These are phyloP conservation scores for Talaromyces rugulosus DNA, from an alignment of 2,329 filamentous ascomycete species.

Conservation along the genomic window DNA sequence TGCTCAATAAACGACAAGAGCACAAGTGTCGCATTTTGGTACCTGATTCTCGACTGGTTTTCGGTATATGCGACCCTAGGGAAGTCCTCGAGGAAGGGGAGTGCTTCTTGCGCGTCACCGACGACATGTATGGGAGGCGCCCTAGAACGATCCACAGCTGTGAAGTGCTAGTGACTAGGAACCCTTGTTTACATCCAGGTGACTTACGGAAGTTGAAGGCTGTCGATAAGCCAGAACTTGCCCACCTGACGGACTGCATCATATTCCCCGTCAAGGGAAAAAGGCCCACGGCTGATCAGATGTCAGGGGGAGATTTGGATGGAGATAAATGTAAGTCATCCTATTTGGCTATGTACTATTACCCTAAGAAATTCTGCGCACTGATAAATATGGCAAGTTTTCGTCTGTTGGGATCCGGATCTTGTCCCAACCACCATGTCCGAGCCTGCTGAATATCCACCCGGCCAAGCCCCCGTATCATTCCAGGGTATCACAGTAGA, in stretches of 20 bases:
- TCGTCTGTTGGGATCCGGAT: conserved; percentile 41
- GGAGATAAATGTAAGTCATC: conserved; percentile 36
- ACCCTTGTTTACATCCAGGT: conserved; percentile 42
- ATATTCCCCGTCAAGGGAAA: too few species aligned
- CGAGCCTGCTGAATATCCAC: conserved; percentile 37
- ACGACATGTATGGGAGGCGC: conserved; percentile 29
- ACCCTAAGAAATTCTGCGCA: neutral
- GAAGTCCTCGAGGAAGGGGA: conserved; percentile 35
- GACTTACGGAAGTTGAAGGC: conserved; percentile 40
- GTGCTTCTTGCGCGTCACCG: conserved; percentile 36
- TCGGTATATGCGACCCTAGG: conserved; percentile 34
- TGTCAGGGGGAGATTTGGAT: conserved; percentile 43
- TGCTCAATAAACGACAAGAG: too few species aligned
- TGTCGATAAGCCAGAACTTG: conserved; percentile 26
- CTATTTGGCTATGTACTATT: neutral
- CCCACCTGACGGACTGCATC: conserved; percentile 11
- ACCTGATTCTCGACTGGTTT: too few species aligned
- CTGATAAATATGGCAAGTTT: conserved; percentile 24
- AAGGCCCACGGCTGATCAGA: conserved; percentile 28
- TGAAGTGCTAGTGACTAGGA: conserved; percentile 39
- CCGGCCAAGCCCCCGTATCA: conserved; percentile 31
- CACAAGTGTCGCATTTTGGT: too few species aligned
- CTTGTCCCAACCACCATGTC: conserved; percentile 34
- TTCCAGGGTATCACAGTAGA: conserved; percentile 37
- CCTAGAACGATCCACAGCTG: conserved; percentile 29